A percentile compares a stretch with the other conserved stretches of the same genome.
These are phyloP conservation scores for Irpex sp. DNA, from an alignment of 1,284 basidiomycete species.

Conservation along the genomic window DNA sequence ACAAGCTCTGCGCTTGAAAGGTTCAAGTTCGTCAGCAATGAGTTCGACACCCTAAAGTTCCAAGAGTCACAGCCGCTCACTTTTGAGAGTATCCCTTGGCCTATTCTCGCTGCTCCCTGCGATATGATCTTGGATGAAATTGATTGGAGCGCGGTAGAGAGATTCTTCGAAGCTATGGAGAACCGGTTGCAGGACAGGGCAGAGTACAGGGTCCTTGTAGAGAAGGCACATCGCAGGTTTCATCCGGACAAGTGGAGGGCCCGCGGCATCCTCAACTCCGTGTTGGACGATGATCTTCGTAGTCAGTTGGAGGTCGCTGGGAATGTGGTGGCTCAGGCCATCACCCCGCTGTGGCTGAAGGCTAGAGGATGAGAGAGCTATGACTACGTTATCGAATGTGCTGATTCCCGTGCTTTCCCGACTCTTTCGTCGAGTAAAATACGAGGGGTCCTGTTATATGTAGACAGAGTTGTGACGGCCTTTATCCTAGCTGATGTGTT, in stretches of 20 bases:
- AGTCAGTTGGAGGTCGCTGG: no score
- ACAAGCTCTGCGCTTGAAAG: not conserved
- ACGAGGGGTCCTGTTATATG: no score
- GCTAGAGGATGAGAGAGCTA: not conserved
- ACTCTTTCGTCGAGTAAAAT: no score
- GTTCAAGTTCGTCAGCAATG: not conserved
- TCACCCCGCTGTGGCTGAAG: constrained; percentile 8
- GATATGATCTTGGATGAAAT: not conserved
- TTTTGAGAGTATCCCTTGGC: constrained; percentile 10
- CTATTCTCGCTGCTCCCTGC: constrained; percentile 2
- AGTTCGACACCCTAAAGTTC: constrained; percentile 9
- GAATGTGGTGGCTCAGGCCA: constrained; percentile 8
- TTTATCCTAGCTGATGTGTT: no score
- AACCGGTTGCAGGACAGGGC: not conserved
- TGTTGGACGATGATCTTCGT: no score
- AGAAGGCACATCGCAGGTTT: constrained; percentile 12
- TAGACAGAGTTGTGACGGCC: no score
- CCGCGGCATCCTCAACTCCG: no score
- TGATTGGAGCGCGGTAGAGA: constrained; percentile 8
- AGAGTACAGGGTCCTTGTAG: constrained; percentile 4
- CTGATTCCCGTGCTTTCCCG: no score
- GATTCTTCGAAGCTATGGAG: constrained; percentile 3
- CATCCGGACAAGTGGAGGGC: constrained; percentile 11
- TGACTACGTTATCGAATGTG: no score
- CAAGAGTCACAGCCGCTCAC: constrained; percentile 5